Evolutionary conservation across 2,329 filamentous ascomycete genomes (phyloP), one percentile per base, ranked within the genome.

Genomic region (Cladobotryum protrusum): DNA sequence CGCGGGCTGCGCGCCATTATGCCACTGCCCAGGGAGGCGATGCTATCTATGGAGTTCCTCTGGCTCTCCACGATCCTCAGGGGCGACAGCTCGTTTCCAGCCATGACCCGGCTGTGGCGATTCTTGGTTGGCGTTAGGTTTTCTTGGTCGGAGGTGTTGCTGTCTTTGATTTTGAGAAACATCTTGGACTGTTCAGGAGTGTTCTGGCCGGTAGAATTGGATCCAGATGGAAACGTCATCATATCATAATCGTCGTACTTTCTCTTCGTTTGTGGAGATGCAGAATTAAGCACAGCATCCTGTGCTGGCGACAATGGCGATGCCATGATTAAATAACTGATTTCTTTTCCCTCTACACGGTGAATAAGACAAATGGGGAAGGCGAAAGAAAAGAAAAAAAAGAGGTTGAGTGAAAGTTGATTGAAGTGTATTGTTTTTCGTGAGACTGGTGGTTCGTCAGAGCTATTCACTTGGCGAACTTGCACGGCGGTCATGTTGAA

Each of bases 71-170:
- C 68, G 44, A 82, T 78, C 67, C 78, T 79, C 34, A 82, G 69
- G 36, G 79, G 79, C 45, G 79, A 79, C 32, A 81, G 72, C 57
- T 78, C 78, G 50, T 67, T 73, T 49, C 79, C 78, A 33, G 79
- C 80, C 47, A 81, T 66, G 56, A 82, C 74, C 54, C 79, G 74
- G 18, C 77, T 80, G 52, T 76, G 72, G 43, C 76, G 73, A 55
- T 66, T 62, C 57, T 77, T 77, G 44, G 68, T 67, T 11, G 74
- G 71, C 39, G 72, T 72, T 35, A 68, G 55, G 62, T 79, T 74
- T 61, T 78, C 72, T 58, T 77, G 70, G 54, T 70, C 69, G 33
- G 58, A 52, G 20, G 52, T 52, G 8, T 48, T 48, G 13, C 57
- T 64, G 37, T 71, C 69, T 56, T 61, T 65, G 49, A 66, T 56